These are phyloP conservation scores for Colletotrichum sansevieriae DNA, from an alignment of 2,329 filamentous ascomycete species.

Conservation along the genomic window DNA sequence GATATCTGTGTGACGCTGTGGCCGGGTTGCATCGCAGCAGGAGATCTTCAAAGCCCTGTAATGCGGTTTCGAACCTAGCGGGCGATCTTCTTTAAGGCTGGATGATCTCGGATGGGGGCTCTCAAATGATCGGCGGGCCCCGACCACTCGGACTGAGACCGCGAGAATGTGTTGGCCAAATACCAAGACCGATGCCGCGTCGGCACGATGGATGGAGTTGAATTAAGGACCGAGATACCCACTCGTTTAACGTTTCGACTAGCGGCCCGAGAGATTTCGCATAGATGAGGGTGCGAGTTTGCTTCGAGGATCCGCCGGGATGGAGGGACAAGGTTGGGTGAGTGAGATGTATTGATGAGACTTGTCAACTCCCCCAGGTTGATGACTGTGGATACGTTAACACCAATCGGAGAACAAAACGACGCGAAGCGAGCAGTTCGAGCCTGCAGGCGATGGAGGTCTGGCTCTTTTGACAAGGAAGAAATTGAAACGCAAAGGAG, in stretches of 20 bases:
- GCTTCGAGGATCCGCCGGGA: slow-evolving; percentile 34
- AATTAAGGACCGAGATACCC: slow-evolving; percentile 40
- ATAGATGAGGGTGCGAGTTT: slow-evolving; percentile 35
- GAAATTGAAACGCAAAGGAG: slow-evolving; percentile 35
- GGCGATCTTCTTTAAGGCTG: slow-evolving; percentile 40
- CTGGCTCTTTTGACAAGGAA: slow-evolving; percentile 27
- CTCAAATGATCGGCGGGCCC: slow-evolving; percentile 25
- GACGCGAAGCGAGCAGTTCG: slow-evolving; percentile 23
- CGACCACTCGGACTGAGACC: slow-evolving; percentile 36
- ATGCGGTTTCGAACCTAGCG: slow-evolving; percentile 28
- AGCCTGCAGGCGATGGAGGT: slow-evolving; percentile 9
- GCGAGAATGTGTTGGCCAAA: slow-evolving; percentile 11
- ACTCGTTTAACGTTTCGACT: slow-evolving; percentile 38
- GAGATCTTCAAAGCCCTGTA: slow-evolving; percentile 32
- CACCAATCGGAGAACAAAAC: slow-evolving; percentile 25
- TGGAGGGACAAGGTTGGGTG: slow-evolving; percentile 15
- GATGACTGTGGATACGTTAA: slow-evolving; percentile 15
- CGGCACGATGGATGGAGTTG: slow-evolving; percentile 26
- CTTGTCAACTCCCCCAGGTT: slow-evolving; percentile 27
- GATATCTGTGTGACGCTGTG: slow-evolving; percentile 32
- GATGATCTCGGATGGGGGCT: slow-evolving; percentile 22
- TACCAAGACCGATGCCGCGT: slow-evolving; percentile 13
- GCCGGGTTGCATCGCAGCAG: slow-evolving; percentile 38
- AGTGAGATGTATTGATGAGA: slow-evolving; percentile 25
- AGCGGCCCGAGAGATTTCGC: slow-evolving; percentile 40